These are phyloP conservation scores for Syzygium aromaticum DNA, from an alignment of 345 rosid genomes.

Conservation along the genomic window DNA sequence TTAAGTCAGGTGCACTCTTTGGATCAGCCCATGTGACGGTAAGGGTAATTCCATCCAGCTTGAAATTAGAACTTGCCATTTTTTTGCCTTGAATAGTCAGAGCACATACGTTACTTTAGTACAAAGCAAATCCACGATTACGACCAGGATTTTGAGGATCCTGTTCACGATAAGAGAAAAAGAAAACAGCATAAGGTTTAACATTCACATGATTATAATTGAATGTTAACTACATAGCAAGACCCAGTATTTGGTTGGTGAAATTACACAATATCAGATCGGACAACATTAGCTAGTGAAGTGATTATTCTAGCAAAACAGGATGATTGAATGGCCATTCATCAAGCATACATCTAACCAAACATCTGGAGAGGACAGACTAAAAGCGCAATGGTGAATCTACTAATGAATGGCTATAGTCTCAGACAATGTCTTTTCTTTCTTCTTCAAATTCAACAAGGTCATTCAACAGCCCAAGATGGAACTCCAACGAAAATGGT, in stretches of 20 bases:
- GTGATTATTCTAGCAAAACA: background rate
- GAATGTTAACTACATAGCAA: background rate
- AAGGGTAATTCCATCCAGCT: conserved; percentile 84
- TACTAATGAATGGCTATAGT: background rate
- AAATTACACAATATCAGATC: background rate
- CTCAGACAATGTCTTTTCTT: background rate
- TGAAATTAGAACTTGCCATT: conserved; percentile 72
- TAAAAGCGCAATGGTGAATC: background rate
- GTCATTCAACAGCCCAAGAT: background rate
- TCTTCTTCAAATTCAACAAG: background rate
- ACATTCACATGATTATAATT: background rate
- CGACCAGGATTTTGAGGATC: conserved; percentile 74
- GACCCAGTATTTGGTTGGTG: background rate
- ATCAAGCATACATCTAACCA: background rate
- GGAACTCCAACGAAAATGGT: background rate
- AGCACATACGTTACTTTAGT: conserved; percentile 92
- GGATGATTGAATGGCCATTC: background rate
- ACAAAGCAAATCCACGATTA: conserved; percentile 88
- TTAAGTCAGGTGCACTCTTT: conserved; percentile 64
- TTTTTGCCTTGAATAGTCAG: conserved; percentile 94
- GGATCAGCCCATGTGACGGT: conserved; percentile 99
- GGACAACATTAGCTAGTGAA: background rate
- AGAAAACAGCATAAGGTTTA: conserved; percentile 2
- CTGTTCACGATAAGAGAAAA: conserved; percentile 24
- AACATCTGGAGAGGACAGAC: background rate